Conservation (phyloP, 768 basidiomycete genomes). For the Podaxis carcinomalis region DNA sequence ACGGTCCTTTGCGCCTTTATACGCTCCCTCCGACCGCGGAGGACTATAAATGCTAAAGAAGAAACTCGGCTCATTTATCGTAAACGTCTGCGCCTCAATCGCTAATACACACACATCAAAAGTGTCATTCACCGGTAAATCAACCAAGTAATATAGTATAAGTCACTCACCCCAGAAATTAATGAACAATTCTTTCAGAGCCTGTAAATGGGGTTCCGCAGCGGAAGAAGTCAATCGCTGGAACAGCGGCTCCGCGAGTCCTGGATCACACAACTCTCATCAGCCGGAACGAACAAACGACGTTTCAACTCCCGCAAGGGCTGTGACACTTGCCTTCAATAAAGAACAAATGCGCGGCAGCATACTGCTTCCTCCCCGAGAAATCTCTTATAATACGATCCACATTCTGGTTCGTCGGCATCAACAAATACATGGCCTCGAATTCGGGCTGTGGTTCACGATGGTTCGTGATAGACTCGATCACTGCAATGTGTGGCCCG, state of each 20-base stretch:
- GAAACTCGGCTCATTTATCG: conserved; percentile 65
- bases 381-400: conserved; percentile 90
- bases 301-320: neutral
- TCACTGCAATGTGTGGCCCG: conserved; percentile 47
- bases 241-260: conserved; percentile 74
- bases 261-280: conserved; percentile 33
- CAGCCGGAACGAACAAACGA: neutral
- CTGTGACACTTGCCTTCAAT: conserved; percentile 58
- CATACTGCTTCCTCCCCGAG: conserved; percentile 60
- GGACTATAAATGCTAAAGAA: conserved; percentile 93
- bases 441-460: conserved; percentile 82
- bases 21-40: conserved; percentile 64
- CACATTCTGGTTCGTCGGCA: conserved; percentile 93
- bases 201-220: conserved; percentile 73
- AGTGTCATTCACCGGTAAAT: neutral
- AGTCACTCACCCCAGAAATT: conserved; percentile 83
- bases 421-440: conserved; percentile 91
- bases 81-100: conserved; percentile 83
- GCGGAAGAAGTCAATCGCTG: conserved; percentile 69
- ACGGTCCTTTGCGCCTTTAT: conserved; percentile 63
- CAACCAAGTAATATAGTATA: neutral
- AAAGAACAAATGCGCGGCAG: conserved; percentile 88
- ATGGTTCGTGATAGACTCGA: conserved; percentile 82
- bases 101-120: conserved; percentile 39
- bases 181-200: conserved; percentile 81